Conservation (phyloP, 345 rosid species). For the Excoecaria agallocha region DNA sequence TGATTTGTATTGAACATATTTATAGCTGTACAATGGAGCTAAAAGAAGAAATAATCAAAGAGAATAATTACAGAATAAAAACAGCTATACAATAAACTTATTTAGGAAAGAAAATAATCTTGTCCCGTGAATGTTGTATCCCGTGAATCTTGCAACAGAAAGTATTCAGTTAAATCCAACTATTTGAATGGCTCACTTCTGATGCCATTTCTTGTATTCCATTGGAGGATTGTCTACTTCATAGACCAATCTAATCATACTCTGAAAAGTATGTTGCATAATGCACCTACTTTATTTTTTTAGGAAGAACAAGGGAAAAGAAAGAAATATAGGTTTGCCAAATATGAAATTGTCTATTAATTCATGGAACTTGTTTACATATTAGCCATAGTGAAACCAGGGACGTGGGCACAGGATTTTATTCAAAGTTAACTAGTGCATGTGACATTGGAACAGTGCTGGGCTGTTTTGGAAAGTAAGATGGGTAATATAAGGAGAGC, state of each 20-base stretch:
- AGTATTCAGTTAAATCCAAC: background rate
- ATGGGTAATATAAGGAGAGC: slow-evolving; percentile 81
- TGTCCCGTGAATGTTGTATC: too few relatives aligned
- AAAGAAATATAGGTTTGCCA: background rate
- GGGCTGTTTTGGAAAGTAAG: slow-evolving; percentile 90
- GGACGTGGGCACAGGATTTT: background rate
- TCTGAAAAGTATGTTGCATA: too few relatives aligned
- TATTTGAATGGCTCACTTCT: background rate
- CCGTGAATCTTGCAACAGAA: too few relatives aligned
- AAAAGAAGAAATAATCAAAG: too few relatives aligned
- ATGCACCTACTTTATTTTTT: too few relatives aligned
- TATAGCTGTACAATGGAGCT: too few relatives aligned
- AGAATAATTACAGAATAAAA: too few relatives aligned
- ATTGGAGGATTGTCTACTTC: background rate
- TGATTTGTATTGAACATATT: too few relatives aligned
- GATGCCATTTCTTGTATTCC: background rate
- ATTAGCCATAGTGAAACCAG: background rate
- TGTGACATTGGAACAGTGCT: slow-evolving; percentile 61
- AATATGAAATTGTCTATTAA: background rate
- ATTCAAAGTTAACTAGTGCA: slow-evolving; percentile 11
- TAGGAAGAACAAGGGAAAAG: too few relatives aligned
- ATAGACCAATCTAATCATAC: too few relatives aligned
- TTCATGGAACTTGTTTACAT: background rate
- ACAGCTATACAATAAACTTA: too few relatives aligned
- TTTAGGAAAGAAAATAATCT: too few relatives aligned